A percentile compares a stretch with the other conserved stretches of the same genome.
phyloP scores from a whole-genome alignment of 805 yeast species.

The Yarrowia alimentaria region DNA sequence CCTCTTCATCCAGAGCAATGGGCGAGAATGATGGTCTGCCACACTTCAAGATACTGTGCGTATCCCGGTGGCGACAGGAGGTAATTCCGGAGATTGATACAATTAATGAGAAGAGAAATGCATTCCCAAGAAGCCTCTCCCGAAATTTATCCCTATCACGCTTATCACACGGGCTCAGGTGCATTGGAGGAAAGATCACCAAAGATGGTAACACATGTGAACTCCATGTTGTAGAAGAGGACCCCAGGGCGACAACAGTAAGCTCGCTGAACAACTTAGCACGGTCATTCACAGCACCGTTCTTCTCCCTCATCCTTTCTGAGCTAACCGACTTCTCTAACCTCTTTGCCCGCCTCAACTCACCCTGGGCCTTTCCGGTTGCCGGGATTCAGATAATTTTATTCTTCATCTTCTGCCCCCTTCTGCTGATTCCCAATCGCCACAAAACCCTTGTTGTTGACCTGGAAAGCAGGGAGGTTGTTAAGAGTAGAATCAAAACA shows the following conservation, averaged over 20 bases:
- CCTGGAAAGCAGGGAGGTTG: constrained; percentile 16
- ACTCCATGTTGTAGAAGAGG: constrained; percentile 13
- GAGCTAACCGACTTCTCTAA: constrained; percentile 30
- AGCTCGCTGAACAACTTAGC: constrained; percentile 29
- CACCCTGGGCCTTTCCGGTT: constrained; percentile 33
- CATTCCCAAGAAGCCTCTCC: constrained; percentile 1
- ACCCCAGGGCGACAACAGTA: constrained; percentile 8
- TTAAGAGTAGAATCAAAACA: constrained; percentile 9
- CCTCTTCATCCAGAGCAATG: neutral
- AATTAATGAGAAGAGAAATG: constrained; percentile 1
- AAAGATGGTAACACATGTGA: constrained; percentile 17
- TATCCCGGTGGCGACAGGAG: constrained; percentile 8
- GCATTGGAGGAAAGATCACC: constrained; percentile 9
- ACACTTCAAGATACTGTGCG: constrained; percentile 13
- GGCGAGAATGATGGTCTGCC: constrained; percentile 3
- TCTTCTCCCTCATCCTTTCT: constrained; percentile 30
- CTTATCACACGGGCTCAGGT: constrained; percentile 1
- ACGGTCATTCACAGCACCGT: constrained; percentile 30
- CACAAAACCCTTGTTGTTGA: constrained; percentile 11
- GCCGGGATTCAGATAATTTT: constrained; percentile 31
- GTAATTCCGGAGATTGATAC: constrained; percentile 2
- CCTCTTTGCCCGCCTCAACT: constrained; percentile 30
- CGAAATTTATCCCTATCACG: neutral
- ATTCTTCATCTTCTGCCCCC: constrained; percentile 29
- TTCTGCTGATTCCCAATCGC: constrained; percentile 29